phyloP scores from a whole-genome alignment of 495 filamentous ascomycete genomes.

The Penicilliopsis zonata region DNA sequence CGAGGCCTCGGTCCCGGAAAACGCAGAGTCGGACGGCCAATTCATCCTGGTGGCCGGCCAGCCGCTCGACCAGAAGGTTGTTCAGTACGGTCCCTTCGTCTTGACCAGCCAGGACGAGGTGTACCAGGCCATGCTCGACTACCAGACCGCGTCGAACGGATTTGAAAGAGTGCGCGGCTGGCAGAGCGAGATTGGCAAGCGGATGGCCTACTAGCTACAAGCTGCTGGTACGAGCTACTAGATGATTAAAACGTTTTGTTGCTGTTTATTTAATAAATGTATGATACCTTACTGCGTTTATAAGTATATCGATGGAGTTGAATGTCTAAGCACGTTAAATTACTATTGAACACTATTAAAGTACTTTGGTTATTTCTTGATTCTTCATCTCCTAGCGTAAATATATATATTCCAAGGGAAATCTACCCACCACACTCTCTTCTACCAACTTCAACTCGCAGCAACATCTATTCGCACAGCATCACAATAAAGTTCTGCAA shows the following conservation, averaged over 20 bases:
- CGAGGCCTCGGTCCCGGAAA: conserved; percentile 52
- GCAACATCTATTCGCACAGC: no score
- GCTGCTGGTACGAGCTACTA: no score
- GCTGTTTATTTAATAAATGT: conserved; percentile 4
- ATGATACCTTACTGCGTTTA: not conserved
- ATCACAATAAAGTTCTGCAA: no score
- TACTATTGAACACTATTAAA: no score
- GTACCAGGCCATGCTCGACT: conserved; percentile 83
- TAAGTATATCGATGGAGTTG: no score
- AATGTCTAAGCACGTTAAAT: no score
- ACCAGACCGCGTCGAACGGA: conserved; percentile 70
- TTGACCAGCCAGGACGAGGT: conserved; percentile 74
- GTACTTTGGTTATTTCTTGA: no score
- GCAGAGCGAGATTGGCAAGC: conserved; percentile 90
- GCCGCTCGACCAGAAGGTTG: conserved; percentile 80
- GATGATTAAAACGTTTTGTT: no score
- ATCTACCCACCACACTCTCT: no score
- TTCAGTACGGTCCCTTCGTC: conserved; percentile 96
- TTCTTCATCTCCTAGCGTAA: no score
- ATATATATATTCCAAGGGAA: no score
- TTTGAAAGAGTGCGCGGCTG: conserved; percentile 80
- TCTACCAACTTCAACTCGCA: no score
- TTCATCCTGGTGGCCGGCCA: conserved; percentile 79
- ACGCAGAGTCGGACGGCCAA: conserved; percentile 49
- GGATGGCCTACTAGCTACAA: conserved; percentile 36